Evolutionary conservation across 208 protist genomes (phyloP).

Genomic region (Leishmania tarentolae): DNA sequence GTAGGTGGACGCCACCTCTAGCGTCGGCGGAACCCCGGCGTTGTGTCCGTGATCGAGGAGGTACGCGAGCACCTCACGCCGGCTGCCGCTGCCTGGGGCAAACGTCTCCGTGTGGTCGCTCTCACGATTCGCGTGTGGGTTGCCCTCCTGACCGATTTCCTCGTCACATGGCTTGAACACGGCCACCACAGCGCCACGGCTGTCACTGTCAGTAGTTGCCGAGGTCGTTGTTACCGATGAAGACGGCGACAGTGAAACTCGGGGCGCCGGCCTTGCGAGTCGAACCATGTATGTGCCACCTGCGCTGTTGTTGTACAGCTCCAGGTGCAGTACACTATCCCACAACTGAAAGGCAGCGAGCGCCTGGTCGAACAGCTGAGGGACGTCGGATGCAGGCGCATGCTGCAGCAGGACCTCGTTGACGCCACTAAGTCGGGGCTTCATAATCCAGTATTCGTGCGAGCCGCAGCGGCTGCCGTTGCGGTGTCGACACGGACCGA

Average conservation of each 20-base stretch:
- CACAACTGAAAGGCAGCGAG: constrained; percentile 24
- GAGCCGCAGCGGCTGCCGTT: not conserved
- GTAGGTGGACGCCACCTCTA: constrained; percentile 47
- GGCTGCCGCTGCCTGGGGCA: constrained; percentile 59
- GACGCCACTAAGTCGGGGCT: constrained; percentile 36
- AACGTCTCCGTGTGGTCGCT: constrained; percentile 53
- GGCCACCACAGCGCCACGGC: constrained; percentile 18
- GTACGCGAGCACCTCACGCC: constrained; percentile 75
- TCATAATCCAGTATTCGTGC: constrained; percentile 18
- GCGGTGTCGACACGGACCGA: not conserved
- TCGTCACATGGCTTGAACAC: constrained; percentile 76
- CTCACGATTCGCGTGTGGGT: constrained; percentile 55
- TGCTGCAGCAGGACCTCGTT: constrained; percentile 32
- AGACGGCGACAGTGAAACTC: too few relatives aligned
- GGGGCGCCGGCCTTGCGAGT: constrained; percentile 8
- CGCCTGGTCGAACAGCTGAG: constrained; percentile 5
- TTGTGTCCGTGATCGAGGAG: constrained; percentile 60
- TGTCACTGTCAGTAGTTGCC: not conserved
- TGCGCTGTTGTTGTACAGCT: constrained; percentile 54
- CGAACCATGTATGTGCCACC: constrained; percentile 78
- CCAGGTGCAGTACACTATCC: constrained; percentile 22
- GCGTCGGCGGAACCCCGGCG: constrained; percentile 65
- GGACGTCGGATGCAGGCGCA: not conserved
- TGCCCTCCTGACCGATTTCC: constrained; percentile 58
- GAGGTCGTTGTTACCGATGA: not conserved